Evolutionary conservation across 2,329 filamentous ascomycete genomes (phyloP), one percentile per base, ranked within the genome.

Genomic region (Bipolaris oryzae): DNA sequence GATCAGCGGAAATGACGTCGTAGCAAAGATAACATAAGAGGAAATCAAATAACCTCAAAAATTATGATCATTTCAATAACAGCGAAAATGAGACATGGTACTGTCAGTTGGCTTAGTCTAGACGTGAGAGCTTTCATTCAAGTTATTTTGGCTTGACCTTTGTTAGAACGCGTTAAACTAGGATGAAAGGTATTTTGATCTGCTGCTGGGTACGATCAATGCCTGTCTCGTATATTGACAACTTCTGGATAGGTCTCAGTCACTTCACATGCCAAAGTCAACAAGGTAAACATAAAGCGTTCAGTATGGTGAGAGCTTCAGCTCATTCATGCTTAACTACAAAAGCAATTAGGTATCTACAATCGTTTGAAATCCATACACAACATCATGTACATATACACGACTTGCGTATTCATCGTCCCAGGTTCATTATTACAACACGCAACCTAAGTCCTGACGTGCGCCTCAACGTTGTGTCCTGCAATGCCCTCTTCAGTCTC

Each of bases 401-500:
- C 11, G 33, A n/a, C 35, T 5, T 20, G 3, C 28, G 9, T 47
- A 3, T 38, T 42, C 33, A 33, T 35, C 31, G 34, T 34, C 13
- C 33, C 38, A 34, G 6, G 15, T 28, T 15, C n/a, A 28, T 43
- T 16, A 52, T 7, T n/a, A 16, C 38, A 13, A 7, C 15, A 23
- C 23, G 15, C 15, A 28, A 15, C 5, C 15, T 55, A 37, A 11
- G 35, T 21, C 20, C 43, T 50, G 18, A 25, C 42, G 45, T 39
- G 53, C 28, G 41, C 11, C 20, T 41, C 35, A 3, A 28, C 16
- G 5, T 45, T 42, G 33, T 55, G 41, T 18, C 47, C 53, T 15
- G 47, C 35, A 23, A 55, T 16, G 34, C 34, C 49, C 58, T 67
- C 64, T 48, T 68, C 66, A 25, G 51, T 41, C 31, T 15, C 33